Conservation (phyloP, 129 eudicot genomes). For the Deinandra increscens region DNA sequence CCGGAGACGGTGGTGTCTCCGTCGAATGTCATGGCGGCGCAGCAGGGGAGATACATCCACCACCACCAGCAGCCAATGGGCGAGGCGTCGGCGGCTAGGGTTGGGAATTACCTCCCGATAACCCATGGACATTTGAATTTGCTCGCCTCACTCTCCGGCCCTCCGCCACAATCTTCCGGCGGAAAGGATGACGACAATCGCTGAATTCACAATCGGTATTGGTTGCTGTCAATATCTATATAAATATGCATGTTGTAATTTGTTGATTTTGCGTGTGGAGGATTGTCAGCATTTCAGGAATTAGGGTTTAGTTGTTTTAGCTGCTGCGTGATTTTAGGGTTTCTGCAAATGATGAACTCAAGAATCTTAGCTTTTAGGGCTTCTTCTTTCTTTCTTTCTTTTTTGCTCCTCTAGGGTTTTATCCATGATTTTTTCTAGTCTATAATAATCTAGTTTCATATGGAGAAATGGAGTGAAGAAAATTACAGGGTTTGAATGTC, state of each 20-base stretch:
- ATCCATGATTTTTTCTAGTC: conserved; percentile 25
- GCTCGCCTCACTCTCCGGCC: conserved; percentile 74
- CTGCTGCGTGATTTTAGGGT: conserved; percentile 37
- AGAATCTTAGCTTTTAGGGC: conserved; percentile 33
- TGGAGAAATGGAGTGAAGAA: conserved; percentile 21
- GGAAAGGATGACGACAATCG: conserved; percentile 61
- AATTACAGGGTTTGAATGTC: conserved; percentile 20
- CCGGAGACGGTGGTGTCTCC: conserved; percentile 55
- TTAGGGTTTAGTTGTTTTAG: conserved; percentile 36
- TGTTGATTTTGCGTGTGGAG: conserved; percentile 28
- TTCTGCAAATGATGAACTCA: conserved; percentile 32
- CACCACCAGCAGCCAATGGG: conserved; percentile 64
- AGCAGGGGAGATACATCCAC: conserved; percentile 47
- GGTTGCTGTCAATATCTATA: conserved; percentile 34
- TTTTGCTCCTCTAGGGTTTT: too few species aligned
- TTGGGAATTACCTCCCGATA: conserved; percentile 84
- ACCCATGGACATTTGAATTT: conserved; percentile 84
- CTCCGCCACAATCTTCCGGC: conserved; percentile 52
- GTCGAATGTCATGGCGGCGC: conserved; percentile 37
- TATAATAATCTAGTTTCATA: conserved; percentile 22
- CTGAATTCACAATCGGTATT: conserved; percentile 36
- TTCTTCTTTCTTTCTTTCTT: conserved; percentile 16
- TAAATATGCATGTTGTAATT: conserved; percentile 39
- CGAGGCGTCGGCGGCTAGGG: conserved; percentile 89
- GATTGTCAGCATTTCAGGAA: conserved; percentile 25